Percentiles rank a stretch among this genome's conserved stretches.
phyloP scores from a whole-genome alignment of 1,284 basidiomycete species.

The Moesziomyces antarcticus region DNA sequence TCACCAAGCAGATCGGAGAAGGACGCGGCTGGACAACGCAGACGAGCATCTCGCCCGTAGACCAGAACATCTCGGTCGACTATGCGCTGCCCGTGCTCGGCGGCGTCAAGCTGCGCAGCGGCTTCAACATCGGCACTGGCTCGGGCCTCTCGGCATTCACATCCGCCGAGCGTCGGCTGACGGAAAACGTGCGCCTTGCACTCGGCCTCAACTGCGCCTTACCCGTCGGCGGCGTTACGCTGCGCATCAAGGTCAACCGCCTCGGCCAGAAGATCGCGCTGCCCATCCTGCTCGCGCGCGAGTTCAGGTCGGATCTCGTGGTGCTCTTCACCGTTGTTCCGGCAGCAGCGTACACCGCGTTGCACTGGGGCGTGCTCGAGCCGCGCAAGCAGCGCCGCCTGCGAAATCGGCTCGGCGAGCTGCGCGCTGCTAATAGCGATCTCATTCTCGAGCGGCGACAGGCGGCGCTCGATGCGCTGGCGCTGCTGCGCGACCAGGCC shows the following conservation, averaged over 20 bases:
- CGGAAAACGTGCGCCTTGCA: slow-evolving; percentile 65
- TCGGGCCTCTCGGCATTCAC: slow-evolving; percentile 63
- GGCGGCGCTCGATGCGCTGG: slow-evolving; percentile 73
- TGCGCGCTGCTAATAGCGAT: slow-evolving; percentile 75
- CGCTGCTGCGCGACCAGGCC: slow-evolving; percentile 70
- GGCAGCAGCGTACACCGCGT: slow-evolving; percentile 71
- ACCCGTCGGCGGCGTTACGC: slow-evolving; percentile 60
- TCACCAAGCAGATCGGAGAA: slow-evolving; percentile 52
- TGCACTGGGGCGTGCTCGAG: slow-evolving; percentile 74
- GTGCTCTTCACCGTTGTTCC: slow-evolving; percentile 73
- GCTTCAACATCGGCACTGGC: slow-evolving; percentile 63
- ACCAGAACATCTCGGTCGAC: slow-evolving; percentile 65
- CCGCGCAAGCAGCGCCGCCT: slow-evolving; percentile 71
- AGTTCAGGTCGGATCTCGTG: slow-evolving; percentile 71
- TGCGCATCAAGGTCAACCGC: slow-evolving; percentile 69
- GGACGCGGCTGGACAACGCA: slow-evolving; percentile 61
- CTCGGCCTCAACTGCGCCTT: slow-evolving; percentile 65
- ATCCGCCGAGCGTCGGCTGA: slow-evolving; percentile 66
- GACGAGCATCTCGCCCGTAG: slow-evolving; percentile 41
- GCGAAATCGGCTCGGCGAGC: slow-evolving; percentile 69
- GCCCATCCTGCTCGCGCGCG: slow-evolving; percentile 73
- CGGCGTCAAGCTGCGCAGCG: slow-evolving; percentile 70
- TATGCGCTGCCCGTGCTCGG: slow-evolving; percentile 69
- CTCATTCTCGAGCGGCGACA: slow-evolving; percentile 73
- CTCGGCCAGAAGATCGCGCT: slow-evolving; percentile 73